A percentile compares a stretch with the other conserved stretches of the same genome.
Conservation (phyloP, 208 protist species). For the Endotrypanum monterogeii region DNA sequence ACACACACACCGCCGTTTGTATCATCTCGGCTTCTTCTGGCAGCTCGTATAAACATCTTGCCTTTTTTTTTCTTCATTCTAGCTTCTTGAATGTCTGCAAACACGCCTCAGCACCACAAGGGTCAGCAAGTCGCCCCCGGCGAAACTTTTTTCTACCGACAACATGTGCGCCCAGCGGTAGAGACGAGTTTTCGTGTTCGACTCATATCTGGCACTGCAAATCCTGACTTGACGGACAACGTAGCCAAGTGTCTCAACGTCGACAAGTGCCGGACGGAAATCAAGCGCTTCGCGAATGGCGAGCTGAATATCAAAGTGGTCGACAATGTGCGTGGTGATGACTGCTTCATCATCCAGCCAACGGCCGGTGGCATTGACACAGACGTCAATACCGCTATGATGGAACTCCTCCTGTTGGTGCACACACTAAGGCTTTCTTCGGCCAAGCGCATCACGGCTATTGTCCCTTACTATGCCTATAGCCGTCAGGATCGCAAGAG, state of each 20-base stretch:
- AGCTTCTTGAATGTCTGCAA: slow-evolving; percentile 13
- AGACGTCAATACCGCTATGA: slow-evolving; percentile 90
- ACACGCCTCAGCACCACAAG: slow-evolving; percentile 33
- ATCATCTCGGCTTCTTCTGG: not conserved
- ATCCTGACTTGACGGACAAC: slow-evolving; percentile 79
- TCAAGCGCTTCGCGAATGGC: slow-evolving; percentile 91
- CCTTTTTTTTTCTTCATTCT: not conserved
- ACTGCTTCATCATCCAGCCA: slow-evolving; percentile 97
- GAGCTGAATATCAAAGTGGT: slow-evolving; percentile 93
- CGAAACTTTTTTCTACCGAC: slow-evolving; percentile 86
- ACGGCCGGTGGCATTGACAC: slow-evolving; percentile 68
- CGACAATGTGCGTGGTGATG: slow-evolving; percentile 94
- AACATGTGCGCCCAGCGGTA: slow-evolving; percentile 69
- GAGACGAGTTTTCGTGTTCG: slow-evolving; percentile 88
- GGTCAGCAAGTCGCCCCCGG: slow-evolving; percentile 68
- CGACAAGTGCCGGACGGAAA: slow-evolving; percentile 74
- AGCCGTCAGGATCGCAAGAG: slow-evolving; percentile 97
- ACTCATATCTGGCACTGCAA: slow-evolving; percentile 86
- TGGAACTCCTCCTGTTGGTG: slow-evolving; percentile 91
- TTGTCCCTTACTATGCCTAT: slow-evolving; percentile 97
- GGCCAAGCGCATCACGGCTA: slow-evolving; percentile 93
- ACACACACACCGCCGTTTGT: not conserved
- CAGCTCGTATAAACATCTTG: not conserved
- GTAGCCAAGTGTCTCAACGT: slow-evolving; percentile 83
- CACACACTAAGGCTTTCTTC: slow-evolving; percentile 91